Evolutionary conservation across 148 eudicot genomes (phyloP).

Genomic region (Agrostemma githago): DNA sequence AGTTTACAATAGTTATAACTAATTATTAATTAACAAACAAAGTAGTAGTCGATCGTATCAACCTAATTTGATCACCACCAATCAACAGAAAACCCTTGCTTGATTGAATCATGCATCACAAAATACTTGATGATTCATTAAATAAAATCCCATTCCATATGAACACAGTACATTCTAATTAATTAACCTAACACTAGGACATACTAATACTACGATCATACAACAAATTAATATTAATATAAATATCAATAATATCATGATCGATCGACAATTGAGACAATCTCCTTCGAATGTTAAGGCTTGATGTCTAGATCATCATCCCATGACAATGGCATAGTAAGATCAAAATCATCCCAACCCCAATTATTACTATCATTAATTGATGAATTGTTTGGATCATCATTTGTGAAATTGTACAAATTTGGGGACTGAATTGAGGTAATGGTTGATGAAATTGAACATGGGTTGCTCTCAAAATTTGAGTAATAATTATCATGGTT

Average conservation of each 20-base stretch:
- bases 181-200: constrained; percentile 14
- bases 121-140: not conserved
- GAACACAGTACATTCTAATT: constrained; percentile 22
- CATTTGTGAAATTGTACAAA: constrained; percentile 30
- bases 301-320: constrained; percentile 47
- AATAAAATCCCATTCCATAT: not conserved
- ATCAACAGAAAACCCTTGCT: constrained; percentile 16
- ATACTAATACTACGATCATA: constrained; percentile 7
- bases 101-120: constrained; percentile 14
- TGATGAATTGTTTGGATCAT: constrained; percentile 2
- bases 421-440: constrained; percentile 26
- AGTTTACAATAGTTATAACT: not conserved
- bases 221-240: not conserved
- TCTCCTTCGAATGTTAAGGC: constrained; percentile 19
- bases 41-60: not conserved
- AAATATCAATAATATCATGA: no score
- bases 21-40: not conserved
- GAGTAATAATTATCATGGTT: constrained; percentile 32
- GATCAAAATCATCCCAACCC: constrained; percentile 67
- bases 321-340: constrained; percentile 48
- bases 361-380: constrained; percentile 36
- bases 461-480: constrained; percentile 40
- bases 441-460: constrained; percentile 30
- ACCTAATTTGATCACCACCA: no score
- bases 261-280: no score